Evolutionary conservation across 768 basidiomycete genomes (phyloP), one percentile per base, ranked within the genome.

Genomic region (Tremella fuciformis): DNA sequence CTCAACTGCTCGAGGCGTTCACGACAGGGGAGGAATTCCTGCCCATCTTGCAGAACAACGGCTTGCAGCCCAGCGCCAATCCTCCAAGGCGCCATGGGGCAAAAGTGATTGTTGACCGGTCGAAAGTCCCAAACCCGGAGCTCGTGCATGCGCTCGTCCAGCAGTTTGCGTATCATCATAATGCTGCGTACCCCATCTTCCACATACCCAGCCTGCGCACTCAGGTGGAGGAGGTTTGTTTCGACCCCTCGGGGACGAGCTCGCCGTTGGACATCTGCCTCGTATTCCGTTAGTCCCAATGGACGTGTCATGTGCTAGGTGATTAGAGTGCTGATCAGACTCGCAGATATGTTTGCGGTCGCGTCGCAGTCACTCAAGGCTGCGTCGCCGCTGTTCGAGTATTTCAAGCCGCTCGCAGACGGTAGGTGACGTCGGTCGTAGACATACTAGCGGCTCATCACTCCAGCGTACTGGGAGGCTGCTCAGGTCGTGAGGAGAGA

Each of bases 151-250:
- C 15, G 6, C 25, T 50, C 21, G 16, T 50, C 21, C 15, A 50
- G 25, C 25, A 50, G 7, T 50, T 50, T 19, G 18, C 16, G 8
- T 24, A 9, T 13, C 57, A 55, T 34, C 58, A 53, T 2, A 44
- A 51, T 38, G 39, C 60, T 7, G 60, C 61, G 0, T 66, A 55
- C 29, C 65, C 60, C 6, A 41, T 66, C 22, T 55, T 63, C 40
- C 58, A 63, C 38, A 25, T 56, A 19, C 57, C 64, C 1, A 62
- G 60, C 9, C 29, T 64, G 13, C 42, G 41, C 21, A 22, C 26
- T 9, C 52, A 50, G 50, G 55, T 64, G 16, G 42, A 51, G 21
- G 21, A 29, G 15, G 58, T 60, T 1, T 63, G 59, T 37, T 61
- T 61, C 26, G 48, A 53, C 11, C 29, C 29, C 11, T 34, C n/a